Conservation (phyloP, 768 basidiomycete genomes). For the Strobilomyces dryophilus region DNA sequence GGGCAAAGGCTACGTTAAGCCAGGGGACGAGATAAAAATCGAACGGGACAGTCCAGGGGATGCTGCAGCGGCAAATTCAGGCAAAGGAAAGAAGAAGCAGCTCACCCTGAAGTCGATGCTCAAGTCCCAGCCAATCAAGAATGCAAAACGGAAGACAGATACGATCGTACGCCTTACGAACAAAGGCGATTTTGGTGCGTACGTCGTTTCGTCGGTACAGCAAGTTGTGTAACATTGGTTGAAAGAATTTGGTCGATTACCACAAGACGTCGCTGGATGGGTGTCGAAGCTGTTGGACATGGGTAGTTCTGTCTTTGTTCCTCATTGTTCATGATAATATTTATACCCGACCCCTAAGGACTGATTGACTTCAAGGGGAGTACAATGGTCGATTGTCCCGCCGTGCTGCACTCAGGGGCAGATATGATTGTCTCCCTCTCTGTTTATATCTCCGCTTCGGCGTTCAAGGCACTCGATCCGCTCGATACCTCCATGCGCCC, state of each 20-base stretch:
- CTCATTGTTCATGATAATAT: background rate
- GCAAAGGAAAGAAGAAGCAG: slow-evolving; percentile 53
- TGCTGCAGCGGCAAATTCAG: slow-evolving; percentile 20
- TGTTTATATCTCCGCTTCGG: slow-evolving; percentile 62
- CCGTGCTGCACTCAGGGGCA: slow-evolving; percentile 65
- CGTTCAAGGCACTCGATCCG: slow-evolving; percentile 53
- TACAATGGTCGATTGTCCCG: slow-evolving; percentile 76
- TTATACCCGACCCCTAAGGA: slow-evolving; percentile 33
- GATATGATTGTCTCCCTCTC: slow-evolving; percentile 75
- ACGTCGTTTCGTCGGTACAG: background rate
- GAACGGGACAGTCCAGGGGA: slow-evolving; percentile 50
- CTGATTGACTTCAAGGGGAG: slow-evolving; percentile 64
- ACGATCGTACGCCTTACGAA: slow-evolving; percentile 67
- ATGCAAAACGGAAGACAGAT: slow-evolving; percentile 50
- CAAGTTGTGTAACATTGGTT: background rate
- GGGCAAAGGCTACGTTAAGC: slow-evolving; percentile 65
- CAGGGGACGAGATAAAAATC: slow-evolving; percentile 55
- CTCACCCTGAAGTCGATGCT: slow-evolving; percentile 63
- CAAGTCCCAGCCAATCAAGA: slow-evolving; percentile 49
- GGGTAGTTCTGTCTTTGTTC: slow-evolving; percentile 34
- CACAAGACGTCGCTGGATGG: slow-evolving; percentile 69
- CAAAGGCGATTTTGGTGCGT: slow-evolving; percentile 57
- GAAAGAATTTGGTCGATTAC: slow-evolving; percentile 74
- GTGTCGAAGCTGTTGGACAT: slow-evolving; percentile 70
- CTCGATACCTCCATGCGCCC: slow-evolving; percentile 26